Percentiles rank a stretch among this genome's conserved stretches.
Conservation (phyloP, 441 rosid species). For the Brassica hybrid region DNA sequence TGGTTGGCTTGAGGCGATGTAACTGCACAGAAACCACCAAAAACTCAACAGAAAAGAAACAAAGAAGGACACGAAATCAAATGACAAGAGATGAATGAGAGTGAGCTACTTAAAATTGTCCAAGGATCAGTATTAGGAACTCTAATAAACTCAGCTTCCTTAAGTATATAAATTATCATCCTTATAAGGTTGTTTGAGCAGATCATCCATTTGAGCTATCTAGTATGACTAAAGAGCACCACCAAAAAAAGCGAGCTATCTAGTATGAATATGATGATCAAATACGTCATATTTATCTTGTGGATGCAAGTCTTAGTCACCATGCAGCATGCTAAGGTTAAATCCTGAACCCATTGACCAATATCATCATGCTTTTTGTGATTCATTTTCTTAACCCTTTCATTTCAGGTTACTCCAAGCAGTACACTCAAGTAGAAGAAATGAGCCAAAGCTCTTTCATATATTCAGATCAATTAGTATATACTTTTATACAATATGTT, state of each 20-base stretch:
- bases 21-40: no score
- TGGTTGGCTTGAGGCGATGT: conserved; percentile 63
- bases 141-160: conserved; percentile 87
- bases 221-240: no score
- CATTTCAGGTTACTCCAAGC: conserved; percentile 84
- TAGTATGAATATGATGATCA: conserved; percentile 8
- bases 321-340: conserved; percentile 94
- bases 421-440: conserved; percentile 72
- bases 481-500: neutral
- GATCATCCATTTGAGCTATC: conserved; percentile 49
- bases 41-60: no score
- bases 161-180: conserved; percentile 62
- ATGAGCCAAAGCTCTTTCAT: conserved; percentile 29
- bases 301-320: conserved; percentile 75
- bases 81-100: no score
- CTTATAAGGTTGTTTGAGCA: neutral
- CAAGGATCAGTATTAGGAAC: conserved; percentile 78
- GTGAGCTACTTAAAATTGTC: conserved; percentile 63
- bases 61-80: no score
- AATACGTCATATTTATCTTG: conserved; percentile 1
- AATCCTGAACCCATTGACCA: conserved; percentile 4
- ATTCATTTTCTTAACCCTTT: neutral
- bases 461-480: neutral
- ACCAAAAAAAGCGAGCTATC: no score
- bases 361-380: neutral